phyloP scores from a whole-genome alignment of 148 eudicot species.

The Silene latifolia region DNA sequence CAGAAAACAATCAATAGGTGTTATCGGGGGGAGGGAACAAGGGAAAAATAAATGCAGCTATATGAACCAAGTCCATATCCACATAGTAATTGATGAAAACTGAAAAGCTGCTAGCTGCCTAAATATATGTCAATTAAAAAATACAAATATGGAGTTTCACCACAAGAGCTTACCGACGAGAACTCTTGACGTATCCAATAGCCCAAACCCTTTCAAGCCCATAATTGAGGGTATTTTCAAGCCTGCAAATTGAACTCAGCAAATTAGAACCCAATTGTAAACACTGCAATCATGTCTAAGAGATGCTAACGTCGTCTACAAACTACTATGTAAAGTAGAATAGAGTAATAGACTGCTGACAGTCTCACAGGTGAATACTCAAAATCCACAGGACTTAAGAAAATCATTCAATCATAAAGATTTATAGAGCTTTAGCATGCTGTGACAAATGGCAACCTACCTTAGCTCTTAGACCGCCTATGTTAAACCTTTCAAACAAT shows the following conservation, averaged over 20 bases:
- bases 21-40: background rate
- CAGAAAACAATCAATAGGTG: background rate
- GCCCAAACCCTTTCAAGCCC: constrained; percentile 96
- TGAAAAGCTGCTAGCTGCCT: no score
- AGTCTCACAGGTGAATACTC: background rate
- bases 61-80: background rate
- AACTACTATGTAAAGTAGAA: background rate
- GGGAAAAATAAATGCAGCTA: background rate
- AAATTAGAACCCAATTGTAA: constrained; percentile 8
- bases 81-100: background rate
- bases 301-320: background rate
- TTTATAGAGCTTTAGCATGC: background rate
- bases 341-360: background rate
- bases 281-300: background rate
- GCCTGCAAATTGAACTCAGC: constrained; percentile 45
- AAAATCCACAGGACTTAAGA: background rate
- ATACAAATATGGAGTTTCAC: background rate
- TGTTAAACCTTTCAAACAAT: background rate
- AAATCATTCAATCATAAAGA: background rate
- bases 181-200: constrained; percentile 76
- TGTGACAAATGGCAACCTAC: background rate
- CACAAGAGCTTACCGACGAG: constrained; percentile 58
- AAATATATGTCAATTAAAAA: background rate
- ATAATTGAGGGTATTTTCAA: constrained; percentile 82
- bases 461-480: background rate